Base-by-base conservation (phyloP, 345 rosid genomes). In the Mallotus nudiflorus region DNA sequence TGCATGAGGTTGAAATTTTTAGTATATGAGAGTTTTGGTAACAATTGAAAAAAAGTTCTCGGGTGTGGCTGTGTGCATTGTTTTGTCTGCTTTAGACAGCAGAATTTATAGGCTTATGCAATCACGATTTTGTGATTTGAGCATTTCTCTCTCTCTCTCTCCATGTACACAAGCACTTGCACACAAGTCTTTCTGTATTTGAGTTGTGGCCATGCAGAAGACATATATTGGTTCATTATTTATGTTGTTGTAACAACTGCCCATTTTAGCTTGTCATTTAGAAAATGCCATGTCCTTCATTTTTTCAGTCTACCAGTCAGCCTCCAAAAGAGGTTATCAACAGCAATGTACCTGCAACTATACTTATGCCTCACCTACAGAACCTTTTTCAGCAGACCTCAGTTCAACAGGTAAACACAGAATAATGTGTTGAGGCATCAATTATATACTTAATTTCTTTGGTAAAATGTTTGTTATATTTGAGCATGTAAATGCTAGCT, bases 361-460 rank as follows among this genome's bases (percentile, higher is more conserved):
- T 73, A 64, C 80, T 85, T 76, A 63, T 86, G 89, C 80, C 87
- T 82, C 89, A 92, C 69, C 96, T 92, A 81, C 99, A 92, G 85
- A 87, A 88, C 84, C 83, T 96, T 35, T 79, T 87, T 49, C 96
- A 91, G 86, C 99, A 96, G 79, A 92, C 83, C 73, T 74, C 98
- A 46, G 46, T 83, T 76, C 99, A 96, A 79, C 98, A 92, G 93
- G 99, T 96, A 66, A 76, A 58, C 31, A 20, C 15, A 33, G 55
- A 61, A 44, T 24, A 37, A 58, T 20, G n/a, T n/a, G 10, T 20
- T 66, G 33, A 58, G 52, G n/a, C 49, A 15, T 7, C 12, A 15
- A 6, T 18, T 55, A 27, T 48, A 0, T 20, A 22, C n/a, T 44
- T 64, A 29, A 53, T 54, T 39, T 63, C 4, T 69, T 20, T 58